Evolutionary conservation across 83 land plant genomes (phyloP).

Genomic region (Diphasiastrum complanatum): DNA sequence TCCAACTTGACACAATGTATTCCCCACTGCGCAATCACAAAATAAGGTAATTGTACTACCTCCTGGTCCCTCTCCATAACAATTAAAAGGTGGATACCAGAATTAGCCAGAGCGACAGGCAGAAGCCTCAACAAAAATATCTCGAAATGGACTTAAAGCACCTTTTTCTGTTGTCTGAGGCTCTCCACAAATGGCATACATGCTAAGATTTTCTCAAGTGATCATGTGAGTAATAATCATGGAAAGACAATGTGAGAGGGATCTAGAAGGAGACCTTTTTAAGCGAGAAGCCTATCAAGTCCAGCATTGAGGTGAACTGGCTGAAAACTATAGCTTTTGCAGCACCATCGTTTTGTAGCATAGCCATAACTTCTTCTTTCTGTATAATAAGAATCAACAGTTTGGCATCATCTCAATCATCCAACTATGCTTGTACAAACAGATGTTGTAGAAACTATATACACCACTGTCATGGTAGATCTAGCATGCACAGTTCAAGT

Average conservation of each 20-base stretch:
- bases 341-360: conserved; percentile 75
- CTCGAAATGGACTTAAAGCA: too few relatives aligned
- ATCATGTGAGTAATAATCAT: not conserved
- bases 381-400: conserved; percentile 8
- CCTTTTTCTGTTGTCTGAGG: too few relatives aligned
- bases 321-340: conserved; percentile 93
- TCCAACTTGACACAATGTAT: conserved; percentile 62
- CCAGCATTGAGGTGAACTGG: conserved; percentile 92
- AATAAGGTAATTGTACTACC: not conserved
- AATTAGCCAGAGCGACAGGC: too few relatives aligned
- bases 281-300: conserved; percentile 60
- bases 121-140: too few relatives aligned
- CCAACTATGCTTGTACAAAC: too few relatives aligned
- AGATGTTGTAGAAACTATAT: too few relatives aligned
- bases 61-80: too few relatives aligned
- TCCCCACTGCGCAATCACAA: conserved; percentile 56
- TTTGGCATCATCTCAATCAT: not conserved
- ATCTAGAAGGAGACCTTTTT: conserved; percentile 41
- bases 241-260: too few relatives aligned
- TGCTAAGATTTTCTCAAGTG: not conserved
- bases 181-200: not conserved
- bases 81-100: too few relatives aligned
- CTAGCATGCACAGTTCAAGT: too few relatives aligned
- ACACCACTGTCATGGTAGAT: too few relatives aligned
- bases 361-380: conserved; percentile 78